Evolutionary conservation across 768 basidiomycete species (phyloP), one percentile per base, ranked within the genome.

Genomic region (Cubamyces lactineus): DNA sequence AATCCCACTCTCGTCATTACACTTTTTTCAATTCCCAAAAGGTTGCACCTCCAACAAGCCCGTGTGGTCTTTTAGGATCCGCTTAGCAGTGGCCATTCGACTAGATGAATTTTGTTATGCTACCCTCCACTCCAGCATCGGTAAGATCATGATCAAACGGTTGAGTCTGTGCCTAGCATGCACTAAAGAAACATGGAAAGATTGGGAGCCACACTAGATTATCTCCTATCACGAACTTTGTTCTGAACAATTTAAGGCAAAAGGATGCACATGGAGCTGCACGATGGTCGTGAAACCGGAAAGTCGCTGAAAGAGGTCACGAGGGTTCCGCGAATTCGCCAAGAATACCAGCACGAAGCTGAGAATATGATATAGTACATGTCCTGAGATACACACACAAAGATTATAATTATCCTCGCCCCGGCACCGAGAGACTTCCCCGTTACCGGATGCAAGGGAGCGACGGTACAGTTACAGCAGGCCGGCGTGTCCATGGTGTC

Each of bases 1-100:
- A 80, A 79, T 79, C 79, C 78, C 78, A 76, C 79, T 78, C 57
- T 64, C 54, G 62, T 64, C 57, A 64, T 50, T 16, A 7, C 5
- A 4, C 1, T 34, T 34, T 34, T 34, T 34, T 5, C 34, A 1
- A 34, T 34, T 34, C 34, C 34, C 34, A 34, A 11, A 34, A 30
- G 4, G 28, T 30, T 30, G 28, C 28, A 30, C 8, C 28, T 3
- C 28, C 28, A 30, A 30, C 28, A 8, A 30, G 8, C 3, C 28
- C n/a, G n/a, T 30, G 28, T 30, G 28, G 28, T 30, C 8, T 3
- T 30, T 11, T 11, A 6, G 34, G 11, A 34, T 34, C 34, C 9
- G 9, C 34, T 34, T 28, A 28, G 28, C 28, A 7, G 9, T 34
- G 34, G 34, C 34, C 9, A 28, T 34, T 6, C 34, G 34, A 11